Percentiles rank a stretch among this genome's conserved stretches.
phyloP scores from a whole-genome alignment of 805 yeast species.

The Sugiyamaella lignohabitans region DNA sequence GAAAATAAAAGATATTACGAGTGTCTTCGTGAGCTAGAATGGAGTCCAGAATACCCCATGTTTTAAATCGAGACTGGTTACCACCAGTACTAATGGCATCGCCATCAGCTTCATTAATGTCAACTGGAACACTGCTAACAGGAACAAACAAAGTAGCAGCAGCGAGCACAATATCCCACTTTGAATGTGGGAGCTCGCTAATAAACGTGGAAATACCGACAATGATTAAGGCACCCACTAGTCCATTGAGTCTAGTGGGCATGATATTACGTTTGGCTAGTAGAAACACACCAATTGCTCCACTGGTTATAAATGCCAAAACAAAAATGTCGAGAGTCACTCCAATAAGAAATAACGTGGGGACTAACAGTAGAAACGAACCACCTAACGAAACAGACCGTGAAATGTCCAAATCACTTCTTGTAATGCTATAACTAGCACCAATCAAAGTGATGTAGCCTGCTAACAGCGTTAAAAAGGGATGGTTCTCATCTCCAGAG shows the following conservation, averaged over 20 bases:
- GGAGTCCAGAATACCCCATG: conserved; percentile 29
- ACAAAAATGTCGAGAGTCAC: conserved; percentile 14
- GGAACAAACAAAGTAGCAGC: conserved; percentile 19
- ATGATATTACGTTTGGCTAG: conserved; percentile 25
- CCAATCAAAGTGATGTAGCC: conserved; percentile 17
- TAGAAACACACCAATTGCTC: conserved; percentile 28
- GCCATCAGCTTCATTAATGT: not conserved
- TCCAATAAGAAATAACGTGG: conserved; percentile 11
- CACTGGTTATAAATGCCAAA: conserved; percentile 24
- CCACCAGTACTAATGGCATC: not conserved
- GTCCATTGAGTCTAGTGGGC: conserved; percentile 25
- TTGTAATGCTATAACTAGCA: conserved; percentile 11
- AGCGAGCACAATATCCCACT: conserved; percentile 16
- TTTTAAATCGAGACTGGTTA: not conserved
- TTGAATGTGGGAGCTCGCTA: not conserved
- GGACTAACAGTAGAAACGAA: conserved; percentile 17
- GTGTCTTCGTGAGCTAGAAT: conserved; percentile 60
- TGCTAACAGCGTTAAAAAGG: conserved; percentile 3
- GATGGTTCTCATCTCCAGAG: not conserved
- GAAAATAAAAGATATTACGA: conserved; percentile 78
- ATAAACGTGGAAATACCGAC: conserved; percentile 17
- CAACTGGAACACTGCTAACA: not conserved
- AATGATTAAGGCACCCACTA: conserved; percentile 18
- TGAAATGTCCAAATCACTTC: conserved; percentile 6
- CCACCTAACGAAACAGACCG: conserved; percentile 9